These are phyloP conservation scores for Tothia fuscella DNA, from an alignment of 2,329 filamentous ascomycete species.

Conservation along the genomic window DNA sequence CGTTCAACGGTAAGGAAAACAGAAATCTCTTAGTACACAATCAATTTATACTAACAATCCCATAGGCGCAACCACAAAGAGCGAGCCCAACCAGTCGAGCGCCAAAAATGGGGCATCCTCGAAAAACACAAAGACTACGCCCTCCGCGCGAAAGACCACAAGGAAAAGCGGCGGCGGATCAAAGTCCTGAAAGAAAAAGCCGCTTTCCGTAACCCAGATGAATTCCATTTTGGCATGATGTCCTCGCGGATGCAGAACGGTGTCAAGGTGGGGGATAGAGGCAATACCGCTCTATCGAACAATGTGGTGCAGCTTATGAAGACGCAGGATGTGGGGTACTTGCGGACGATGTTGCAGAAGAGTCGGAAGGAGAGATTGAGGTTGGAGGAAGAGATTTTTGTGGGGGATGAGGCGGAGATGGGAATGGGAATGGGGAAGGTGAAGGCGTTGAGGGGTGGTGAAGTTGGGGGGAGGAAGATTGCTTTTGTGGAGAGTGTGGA, in stretches of 20 bases:
- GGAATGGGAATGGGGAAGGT: no score
- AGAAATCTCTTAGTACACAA: neutral
- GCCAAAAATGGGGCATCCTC: constrained; percentile 76
- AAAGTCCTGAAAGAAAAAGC: constrained; percentile 48
- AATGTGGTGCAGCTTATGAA: constrained; percentile 53
- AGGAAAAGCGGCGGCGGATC: constrained; percentile 47
- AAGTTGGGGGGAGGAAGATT: constrained; percentile 20
- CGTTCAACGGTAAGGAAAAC: constrained; percentile 48
- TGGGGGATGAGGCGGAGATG: constrained; percentile 25
- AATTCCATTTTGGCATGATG: constrained; percentile 56
- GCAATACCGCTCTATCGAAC: constrained; percentile 35
- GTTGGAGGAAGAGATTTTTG: constrained; percentile 31
- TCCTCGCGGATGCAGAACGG: constrained; percentile 33
- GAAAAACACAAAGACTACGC: constrained; percentile 87
- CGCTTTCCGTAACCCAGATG: constrained; percentile 50
- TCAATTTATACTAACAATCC: neutral
- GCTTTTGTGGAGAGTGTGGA: constrained; percentile 30
- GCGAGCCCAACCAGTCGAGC: constrained; percentile 74
- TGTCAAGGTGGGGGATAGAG: constrained; percentile 32
- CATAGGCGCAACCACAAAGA: constrained; percentile 80
- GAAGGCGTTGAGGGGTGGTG: constrained; percentile 11
- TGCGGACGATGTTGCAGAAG: constrained; percentile 46
- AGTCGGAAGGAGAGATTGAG: constrained; percentile 41
- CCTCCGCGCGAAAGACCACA: constrained; percentile 52
- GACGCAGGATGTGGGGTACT: constrained; percentile 52